Evolutionary conservation across 768 basidiomycete genomes (phyloP).

Genomic region (Pholiota microspora): DNA sequence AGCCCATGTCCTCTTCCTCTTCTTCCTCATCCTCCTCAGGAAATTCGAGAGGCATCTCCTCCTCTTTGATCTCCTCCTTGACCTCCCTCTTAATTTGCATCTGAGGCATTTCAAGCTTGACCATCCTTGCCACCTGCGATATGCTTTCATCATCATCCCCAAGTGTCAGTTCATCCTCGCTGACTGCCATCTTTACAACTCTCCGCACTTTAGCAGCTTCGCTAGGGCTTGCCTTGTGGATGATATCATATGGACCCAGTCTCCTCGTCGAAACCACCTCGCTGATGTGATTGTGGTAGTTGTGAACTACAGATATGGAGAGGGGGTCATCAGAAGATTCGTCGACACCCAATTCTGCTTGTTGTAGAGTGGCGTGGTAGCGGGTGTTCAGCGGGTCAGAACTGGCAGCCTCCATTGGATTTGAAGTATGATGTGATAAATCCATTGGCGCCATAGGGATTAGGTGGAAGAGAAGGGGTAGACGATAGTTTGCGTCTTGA

Average conservation of each 20-base stretch:
- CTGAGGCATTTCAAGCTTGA: neutral
- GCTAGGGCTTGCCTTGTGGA: conserved; percentile 14
- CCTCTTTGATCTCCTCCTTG: neutral
- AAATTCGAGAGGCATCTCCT: conserved; percentile 11
- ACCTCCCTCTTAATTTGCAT: neutral
- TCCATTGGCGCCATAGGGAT: conserved; percentile 7
- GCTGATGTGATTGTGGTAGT: conserved; percentile 20
- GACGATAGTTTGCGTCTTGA: neutral
- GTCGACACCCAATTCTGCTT: neutral
- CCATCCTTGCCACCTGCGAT: neutral
- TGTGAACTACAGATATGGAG: neutral
- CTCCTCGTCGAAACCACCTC: neutral
- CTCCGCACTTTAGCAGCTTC: neutral
- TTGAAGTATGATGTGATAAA: conserved; percentile 32
- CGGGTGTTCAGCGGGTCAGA: conserved; percentile 20
- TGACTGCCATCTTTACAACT: conserved; percentile 46
- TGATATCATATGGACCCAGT: conserved; percentile 1
- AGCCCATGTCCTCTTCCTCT: neutral
- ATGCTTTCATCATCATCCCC: conserved; percentile 7
- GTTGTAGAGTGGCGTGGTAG: conserved; percentile 12
- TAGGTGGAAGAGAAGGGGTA: neutral
- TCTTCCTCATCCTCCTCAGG: conserved; percentile 8
- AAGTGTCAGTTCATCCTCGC: conserved; percentile 41
- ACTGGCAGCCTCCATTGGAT: conserved; percentile 26
- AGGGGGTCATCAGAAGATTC: conserved; percentile 21